Percentiles rank a stretch among this genome's conserved stretches.
phyloP scores from a whole-genome alignment of 352 stramenopile genomes.

The Phytophthora idaei region DNA sequence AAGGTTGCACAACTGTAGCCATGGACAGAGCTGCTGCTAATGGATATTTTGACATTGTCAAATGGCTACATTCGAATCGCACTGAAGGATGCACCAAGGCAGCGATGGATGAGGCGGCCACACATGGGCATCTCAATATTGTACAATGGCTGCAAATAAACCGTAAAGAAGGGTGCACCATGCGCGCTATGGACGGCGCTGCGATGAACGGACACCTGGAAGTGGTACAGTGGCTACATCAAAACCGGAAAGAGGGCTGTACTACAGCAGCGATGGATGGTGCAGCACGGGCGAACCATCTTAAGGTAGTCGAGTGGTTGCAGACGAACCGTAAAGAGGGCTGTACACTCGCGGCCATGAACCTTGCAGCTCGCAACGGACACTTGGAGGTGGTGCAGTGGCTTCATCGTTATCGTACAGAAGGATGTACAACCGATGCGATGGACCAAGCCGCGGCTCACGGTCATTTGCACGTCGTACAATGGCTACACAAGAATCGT shows the following conservation, averaged over 20 bases:
- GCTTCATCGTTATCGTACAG: conserved; percentile 29
- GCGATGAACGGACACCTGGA: conserved; percentile 34
- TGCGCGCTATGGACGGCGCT: conserved; percentile 38
- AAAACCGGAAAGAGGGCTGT: conserved; percentile 29
- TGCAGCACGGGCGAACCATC: conserved; percentile 30
- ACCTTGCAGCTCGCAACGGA: conserved; percentile 32
- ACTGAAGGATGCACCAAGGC: conserved; percentile 37
- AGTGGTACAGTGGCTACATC: conserved; percentile 39
- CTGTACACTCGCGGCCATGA: conserved; percentile 37
- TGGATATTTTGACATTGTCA: conserved; percentile 34
- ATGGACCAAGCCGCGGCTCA: conserved; percentile 40
- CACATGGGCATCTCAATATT: conserved; percentile 29
- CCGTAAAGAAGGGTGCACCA: conserved; percentile 34
- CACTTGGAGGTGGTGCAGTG: conserved; percentile 39
- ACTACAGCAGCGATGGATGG: conserved; percentile 43
- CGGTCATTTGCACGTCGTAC: conserved; percentile 34
- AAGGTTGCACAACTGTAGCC: conserved; percentile 37
- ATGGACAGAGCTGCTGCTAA: conserved; percentile 39
- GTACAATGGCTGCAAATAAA: conserved; percentile 35
- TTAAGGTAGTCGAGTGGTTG: conserved; percentile 40
- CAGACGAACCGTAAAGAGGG: conserved; percentile 35
- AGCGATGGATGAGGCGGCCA: conserved; percentile 43
- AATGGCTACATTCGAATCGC: conserved; percentile 33
- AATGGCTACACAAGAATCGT: conserved; percentile 40
- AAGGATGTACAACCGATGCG: conserved; percentile 34